Base-by-base conservation (phyloP, 2,329 filamentous ascomycete genomes). In the Stagonosporopsis tanaceti region DNA sequence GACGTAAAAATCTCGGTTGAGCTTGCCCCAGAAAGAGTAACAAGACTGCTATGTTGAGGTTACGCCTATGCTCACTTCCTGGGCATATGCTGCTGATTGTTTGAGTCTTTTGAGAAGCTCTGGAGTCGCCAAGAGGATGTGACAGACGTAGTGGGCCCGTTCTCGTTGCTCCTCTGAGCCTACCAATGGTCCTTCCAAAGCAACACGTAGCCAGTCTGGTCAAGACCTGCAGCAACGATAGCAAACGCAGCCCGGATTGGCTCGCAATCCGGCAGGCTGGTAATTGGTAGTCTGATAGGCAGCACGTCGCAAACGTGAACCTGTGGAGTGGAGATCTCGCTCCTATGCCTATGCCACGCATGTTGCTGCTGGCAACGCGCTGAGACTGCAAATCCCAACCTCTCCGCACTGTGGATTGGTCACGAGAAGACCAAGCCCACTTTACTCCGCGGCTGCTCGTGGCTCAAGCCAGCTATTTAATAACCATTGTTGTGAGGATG, bases 351-450 rank as follows among this genome's bases (percentile, higher is more conserved):
- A 52, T 53, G 44, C 48, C 57, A 46, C 60, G 62, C 57, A 62
- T 61, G 57, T 60, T 57, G 61, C 48, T 66, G 63, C 56, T 65
- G 69, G 53, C 64, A 59, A 64, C 60, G 62, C 62, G 59, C 55
- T 69, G 62, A 61, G 60, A 50, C 61, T 67, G 68, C 68, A 62
- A 59, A 46, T 53, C 60, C 68, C 69, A 71, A 57, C 69, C 66
- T 63, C 68, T 62, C n/a, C 60, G 38, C 39, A 57, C 53, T 45
- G 61, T 55, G 53, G 57, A 69, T 66, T 69, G 64, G 62, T 45
- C 28, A 48, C 46, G 35, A 25, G 25, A 20, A 20, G 24, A n/a
- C 47, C 45, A 42, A 50, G 45, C 39, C 46, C 44, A 45, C 47
- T 60, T 42, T 58, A 34, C 40, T 38, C 50, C 28, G 52, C 54